phyloP scores from a whole-genome alignment of 2,329 filamentous ascomycete species.

The Mycogone perniciosa region DNA sequence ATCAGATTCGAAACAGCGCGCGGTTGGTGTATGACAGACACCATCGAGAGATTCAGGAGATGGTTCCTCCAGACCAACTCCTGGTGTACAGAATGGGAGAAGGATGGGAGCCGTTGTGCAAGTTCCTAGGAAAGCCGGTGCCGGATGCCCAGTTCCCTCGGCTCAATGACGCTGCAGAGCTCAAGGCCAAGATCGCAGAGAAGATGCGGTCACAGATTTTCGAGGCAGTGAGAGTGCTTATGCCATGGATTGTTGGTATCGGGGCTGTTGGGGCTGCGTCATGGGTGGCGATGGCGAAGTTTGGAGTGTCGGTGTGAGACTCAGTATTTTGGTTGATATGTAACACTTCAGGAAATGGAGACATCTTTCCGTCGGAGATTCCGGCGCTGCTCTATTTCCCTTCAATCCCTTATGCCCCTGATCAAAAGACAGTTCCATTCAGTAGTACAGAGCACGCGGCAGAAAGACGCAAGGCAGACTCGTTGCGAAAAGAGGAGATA shows the following conservation, averaged over 20 bases:
- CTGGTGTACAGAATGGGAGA: conserved; percentile 27
- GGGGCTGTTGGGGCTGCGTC: conserved; percentile 11
- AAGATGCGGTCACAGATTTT: conserved; percentile 11
- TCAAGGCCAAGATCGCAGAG: conserved; percentile 9
- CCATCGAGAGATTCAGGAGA: conserved; percentile 21
- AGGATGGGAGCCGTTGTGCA: conserved; percentile 33
- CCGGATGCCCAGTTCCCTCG: conserved; percentile 27
- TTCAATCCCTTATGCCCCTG: too few species aligned
- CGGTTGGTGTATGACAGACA: conserved; percentile 25
- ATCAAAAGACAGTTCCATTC: too few species aligned
- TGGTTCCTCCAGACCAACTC: conserved; percentile 20
- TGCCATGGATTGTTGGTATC: conserved; percentile 17
- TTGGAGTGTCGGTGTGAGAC: too few species aligned
- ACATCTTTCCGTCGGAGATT: too few species aligned
- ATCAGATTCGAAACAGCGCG: conserved; percentile 19
- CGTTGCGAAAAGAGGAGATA: too few species aligned
- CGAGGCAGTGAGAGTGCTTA: conserved; percentile 6
- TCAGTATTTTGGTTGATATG: too few species aligned
- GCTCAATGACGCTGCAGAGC: conserved; percentile 25
- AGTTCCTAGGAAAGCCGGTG: conserved; percentile 28
- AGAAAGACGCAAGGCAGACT: too few species aligned
- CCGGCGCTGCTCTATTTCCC: too few species aligned
- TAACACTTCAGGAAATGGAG: too few species aligned
- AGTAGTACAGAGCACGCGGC: too few species aligned
- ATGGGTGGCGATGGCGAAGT: conserved; percentile 4